These are phyloP conservation scores for Phytophthora citrophthora DNA, from an alignment of 352 stramenopile genomes.

Conservation along the genomic window DNA sequence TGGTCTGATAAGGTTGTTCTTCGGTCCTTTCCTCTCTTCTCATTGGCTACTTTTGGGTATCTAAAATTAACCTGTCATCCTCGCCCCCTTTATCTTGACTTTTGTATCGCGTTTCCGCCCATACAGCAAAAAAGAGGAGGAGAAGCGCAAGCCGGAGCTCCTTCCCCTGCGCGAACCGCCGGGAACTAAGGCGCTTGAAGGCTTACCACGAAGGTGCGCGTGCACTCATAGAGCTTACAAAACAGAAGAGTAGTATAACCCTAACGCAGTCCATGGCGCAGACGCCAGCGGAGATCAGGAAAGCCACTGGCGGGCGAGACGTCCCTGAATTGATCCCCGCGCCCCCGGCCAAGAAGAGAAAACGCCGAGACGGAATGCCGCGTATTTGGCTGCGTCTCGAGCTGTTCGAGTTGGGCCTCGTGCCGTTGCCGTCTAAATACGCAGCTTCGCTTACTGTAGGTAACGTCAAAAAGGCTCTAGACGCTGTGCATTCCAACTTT, in stretches of 20 bases:
- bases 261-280: conserved; percentile 34
- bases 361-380: conserved; percentile 46
- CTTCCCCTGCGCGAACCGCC: conserved; percentile 6
- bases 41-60: background rate
- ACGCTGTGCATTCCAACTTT: conserved; percentile 61
- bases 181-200: conserved; percentile 12
- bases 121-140: background rate
- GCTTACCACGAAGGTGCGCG: conserved; percentile 46
- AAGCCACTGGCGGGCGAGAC: conserved; percentile 38
- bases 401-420: conserved; percentile 84
- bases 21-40: background rate
- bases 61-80: conserved; percentile 23
- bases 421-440: conserved; percentile 79
- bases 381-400: conserved; percentile 85
- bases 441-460: conserved; percentile 61
- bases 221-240: background rate
- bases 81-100: conserved; percentile 27
- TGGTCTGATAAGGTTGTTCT: conserved; percentile 4
- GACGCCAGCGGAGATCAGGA: conserved; percentile 38
- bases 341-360: conserved; percentile 47
- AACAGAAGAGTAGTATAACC: conserved; percentile 21
- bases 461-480: conserved; percentile 68
- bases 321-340: conserved; percentile 36
- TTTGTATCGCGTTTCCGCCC: conserved; percentile 22
- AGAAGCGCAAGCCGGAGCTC: no score